Base-by-base conservation (phyloP, 495 filamentous ascomycete genomes). In the Talaromyces ruber region DNA sequence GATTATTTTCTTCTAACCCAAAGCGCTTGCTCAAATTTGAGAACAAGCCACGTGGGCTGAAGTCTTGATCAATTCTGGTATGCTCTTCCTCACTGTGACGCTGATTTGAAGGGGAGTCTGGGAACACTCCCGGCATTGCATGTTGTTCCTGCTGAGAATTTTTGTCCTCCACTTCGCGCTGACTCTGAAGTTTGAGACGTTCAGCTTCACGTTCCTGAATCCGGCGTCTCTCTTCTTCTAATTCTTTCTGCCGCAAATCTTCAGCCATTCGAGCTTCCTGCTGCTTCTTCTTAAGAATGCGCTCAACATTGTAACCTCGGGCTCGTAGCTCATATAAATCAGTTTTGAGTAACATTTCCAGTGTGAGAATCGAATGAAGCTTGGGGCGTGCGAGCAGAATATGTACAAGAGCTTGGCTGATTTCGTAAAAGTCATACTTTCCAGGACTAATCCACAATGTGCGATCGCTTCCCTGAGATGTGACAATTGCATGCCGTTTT, bases 281-380 rank as follows among this genome's bases (percentile, higher is more conserved):
- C 11, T 87, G 91, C 72, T 92, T 93, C 32, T 86, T 84, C 30
- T 88, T 84, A 21, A 99, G 79, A 66, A 98, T 96, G 16, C 94
- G 86, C 60, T 94, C 90, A 45, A 98, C 94, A 65, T 99, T 98
- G 75, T 94, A 97, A 4, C 94, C 94, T 62, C 92, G 89, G 24
- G 81, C 81, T 66, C 86, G 85, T 9, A 99, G 76, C 63, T 91
- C 84, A 39, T 86, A 77, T 11, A 99, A 76, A 63, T 90, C 88
- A n/a, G 84, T 87, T 55, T 87, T 90, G 32, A 99, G 74, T 59
- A 99, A 84, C 64, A 88, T 91, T 70, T 97, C 93, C 34, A 99
- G 81, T 18, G 92, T 89, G 62, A 97, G 78, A 66, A 86, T 89
- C 4, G 91, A 90, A 64, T 94, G 88, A 64, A 92, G 88, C 67